Evolutionary conservation across 2,329 filamentous ascomycete genomes (phyloP), one percentile per base, ranked within the genome.

Genomic region (Hymenoscyphus scutula): DNA sequence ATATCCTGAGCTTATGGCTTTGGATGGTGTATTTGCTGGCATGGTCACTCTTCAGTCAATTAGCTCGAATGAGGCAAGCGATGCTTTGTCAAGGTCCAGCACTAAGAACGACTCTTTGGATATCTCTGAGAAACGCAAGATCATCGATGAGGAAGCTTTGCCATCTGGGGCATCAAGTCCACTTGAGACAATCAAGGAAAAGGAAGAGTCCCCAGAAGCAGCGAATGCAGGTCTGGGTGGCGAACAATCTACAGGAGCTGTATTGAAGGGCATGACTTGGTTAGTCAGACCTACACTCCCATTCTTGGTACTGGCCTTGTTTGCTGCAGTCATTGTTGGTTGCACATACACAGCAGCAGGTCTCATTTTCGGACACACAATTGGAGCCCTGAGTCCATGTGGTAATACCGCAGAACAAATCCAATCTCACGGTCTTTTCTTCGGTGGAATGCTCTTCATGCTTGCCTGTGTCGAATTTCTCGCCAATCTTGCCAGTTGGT

Each of bases 1-100:
- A 0, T 93, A 97, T 74, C 84, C 92, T 62, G 82, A 89, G 17
- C 82, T 98, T 10, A 79, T 97, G 1, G 85, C 87, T 69, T 80
- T 76, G 63, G 78, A 84, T 64, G 87, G 85, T 1, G 79, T 89
- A 17, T 93, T 93, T 70, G 32, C 30, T 15, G 45, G 27, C 11
- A 60, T 60, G 56, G 51, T 56, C 17, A 15, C 23, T 48, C 53
- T 55, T 8, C 59, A 60, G 23, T 45, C 41, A 15, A 37, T 56
- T 23, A 56, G 32, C 29, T 23, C 53, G 19, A 8, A 17, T 4
- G 23, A 56, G 13, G 15, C 17, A 29, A n/a, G 8, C 10, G 34
- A 29, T 27, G 23, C 15, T n/a, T 29, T 48, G 15, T 34, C 37
- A 27, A 55, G 19, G 56, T 23, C 17, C 15, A 53, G 27, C 45